phyloP scores from a whole-genome alignment of 1,284 basidiomycete species.

The Cronartium quercuum region DNA sequence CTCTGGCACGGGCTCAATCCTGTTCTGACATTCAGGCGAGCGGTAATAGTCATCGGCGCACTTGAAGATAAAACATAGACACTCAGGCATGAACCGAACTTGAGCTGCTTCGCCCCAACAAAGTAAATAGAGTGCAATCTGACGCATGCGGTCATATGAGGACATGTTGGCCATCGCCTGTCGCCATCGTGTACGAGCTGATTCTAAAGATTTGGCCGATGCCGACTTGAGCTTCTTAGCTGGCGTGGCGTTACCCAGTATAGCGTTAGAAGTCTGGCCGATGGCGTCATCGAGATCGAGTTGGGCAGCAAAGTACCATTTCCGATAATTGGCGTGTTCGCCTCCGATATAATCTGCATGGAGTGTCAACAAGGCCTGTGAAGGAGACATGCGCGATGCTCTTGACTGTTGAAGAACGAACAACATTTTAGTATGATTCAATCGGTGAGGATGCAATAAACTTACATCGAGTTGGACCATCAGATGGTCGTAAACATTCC shows the following conservation, averaged over 20 bases:
- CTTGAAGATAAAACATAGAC: conserved; percentile 99
- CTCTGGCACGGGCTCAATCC: conserved; percentile 87
- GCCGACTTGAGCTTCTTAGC: conserved; percentile 53
- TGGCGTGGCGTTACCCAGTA: conserved; percentile 69
- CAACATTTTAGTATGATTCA: not conserved
- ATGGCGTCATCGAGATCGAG: conserved; percentile 97
- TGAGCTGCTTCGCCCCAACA: conserved; percentile 99
- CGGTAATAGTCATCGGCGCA: conserved; percentile 99
- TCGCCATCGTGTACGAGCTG: conserved; percentile 84
- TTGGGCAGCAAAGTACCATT: conserved; percentile 98
- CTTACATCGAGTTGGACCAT: conserved; percentile 87
- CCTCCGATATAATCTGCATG: conserved; percentile 99
- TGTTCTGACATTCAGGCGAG: conserved; percentile 93
- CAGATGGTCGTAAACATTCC: conserved; percentile 81
- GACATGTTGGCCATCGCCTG: conserved; percentile 99
- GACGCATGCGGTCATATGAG: conserved; percentile 92
- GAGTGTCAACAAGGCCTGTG: conserved; percentile 85
- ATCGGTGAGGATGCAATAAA: conserved; percentile 18
- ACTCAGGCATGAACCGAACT: conserved; percentile 96
- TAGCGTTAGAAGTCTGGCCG: conserved; percentile 72
- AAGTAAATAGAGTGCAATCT: conserved; percentile 90
- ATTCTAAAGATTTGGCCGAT: conserved; percentile 73
- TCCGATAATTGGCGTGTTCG: conserved; percentile 52
- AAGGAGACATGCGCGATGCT: conserved; percentile 93
- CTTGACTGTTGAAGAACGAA: conserved; percentile 55